Evolutionary conservation across 2,329 filamentous ascomycete genomes (phyloP).

Genomic region (Penicillium oxalicum): DNA sequence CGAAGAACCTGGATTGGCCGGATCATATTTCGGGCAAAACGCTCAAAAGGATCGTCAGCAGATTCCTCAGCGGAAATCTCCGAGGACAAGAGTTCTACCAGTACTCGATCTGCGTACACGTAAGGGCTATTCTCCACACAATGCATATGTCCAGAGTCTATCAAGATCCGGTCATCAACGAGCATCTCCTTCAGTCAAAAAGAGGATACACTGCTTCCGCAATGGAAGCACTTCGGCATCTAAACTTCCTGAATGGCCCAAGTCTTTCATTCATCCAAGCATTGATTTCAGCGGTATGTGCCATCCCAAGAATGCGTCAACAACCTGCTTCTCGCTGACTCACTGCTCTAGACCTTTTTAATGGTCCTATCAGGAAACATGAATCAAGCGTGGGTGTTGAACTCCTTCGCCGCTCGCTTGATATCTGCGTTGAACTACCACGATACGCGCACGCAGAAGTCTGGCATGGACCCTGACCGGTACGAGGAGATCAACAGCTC

Average conservation of each 20-base stretch:
- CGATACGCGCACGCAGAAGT: constrained; percentile 2
- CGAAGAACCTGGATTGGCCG: constrained; percentile 17
- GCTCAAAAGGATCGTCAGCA: constrained; percentile 16
- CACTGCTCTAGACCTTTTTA: constrained; percentile 14
- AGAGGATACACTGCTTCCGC: constrained; percentile 15
- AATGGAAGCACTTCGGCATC: constrained; percentile 11
- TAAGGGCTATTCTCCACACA: constrained; percentile 18
- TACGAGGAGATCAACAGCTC: constrained; percentile 18
- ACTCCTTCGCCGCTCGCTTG: constrained; percentile 23
- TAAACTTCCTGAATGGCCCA: constrained; percentile 17
- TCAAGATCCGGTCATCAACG: constrained; percentile 10
- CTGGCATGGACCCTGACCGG: neutral
- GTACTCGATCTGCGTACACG: constrained; percentile 22
- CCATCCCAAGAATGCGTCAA: neutral
- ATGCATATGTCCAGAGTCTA: constrained; percentile 13
- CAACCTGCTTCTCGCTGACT: neutral
- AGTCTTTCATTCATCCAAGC: constrained; percentile 18
- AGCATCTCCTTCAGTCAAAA: constrained; percentile 17
- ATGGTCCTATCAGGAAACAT: constrained; percentile 23
- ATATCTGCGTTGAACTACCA: constrained; percentile 22
- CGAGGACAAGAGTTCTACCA: constrained; percentile 17
- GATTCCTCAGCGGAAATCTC: constrained; percentile 9
- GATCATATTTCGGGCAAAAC: constrained; percentile 23
- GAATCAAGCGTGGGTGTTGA: constrained; percentile 21
- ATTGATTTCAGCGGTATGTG: constrained; percentile 22